Percentiles rank a stretch among this genome's conserved stretches.
Evolutionary conservation across 2,329 filamentous ascomycete species (phyloP).

Genomic region (Chaetomium strumarium): DNA sequence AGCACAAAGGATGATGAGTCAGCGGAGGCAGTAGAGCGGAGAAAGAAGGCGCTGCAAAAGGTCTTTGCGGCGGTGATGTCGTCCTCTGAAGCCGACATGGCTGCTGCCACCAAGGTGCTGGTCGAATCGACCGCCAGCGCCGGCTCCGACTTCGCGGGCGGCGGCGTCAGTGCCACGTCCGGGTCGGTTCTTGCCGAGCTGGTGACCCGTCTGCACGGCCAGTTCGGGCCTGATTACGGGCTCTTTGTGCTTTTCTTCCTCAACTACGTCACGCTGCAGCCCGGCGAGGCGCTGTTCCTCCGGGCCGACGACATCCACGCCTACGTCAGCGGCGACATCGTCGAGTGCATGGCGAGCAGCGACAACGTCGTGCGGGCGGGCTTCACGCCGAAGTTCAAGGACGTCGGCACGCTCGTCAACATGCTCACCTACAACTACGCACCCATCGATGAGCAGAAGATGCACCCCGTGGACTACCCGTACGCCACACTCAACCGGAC

Average conservation of each 20-base stretch:
- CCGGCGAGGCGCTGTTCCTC: slow-evolving; percentile 93
- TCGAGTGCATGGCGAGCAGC: slow-evolving; percentile 98
- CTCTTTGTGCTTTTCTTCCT: slow-evolving; percentile 96
- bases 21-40: slow-evolving; percentile 40
- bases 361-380: slow-evolving; percentile 97
- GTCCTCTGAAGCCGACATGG: slow-evolving; percentile 59
- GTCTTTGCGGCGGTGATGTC: slow-evolving; percentile 79
- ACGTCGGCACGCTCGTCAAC: slow-evolving; percentile 77
- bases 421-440: slow-evolving; percentile 96
- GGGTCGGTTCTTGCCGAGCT: slow-evolving; percentile 71
- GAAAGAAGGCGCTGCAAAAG: slow-evolving; percentile 72
- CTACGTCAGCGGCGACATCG: slow-evolving; percentile 87
- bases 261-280: slow-evolving; percentile 82
- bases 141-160: slow-evolving; percentile 66
- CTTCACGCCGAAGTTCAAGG: slow-evolving; percentile 98
- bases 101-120: slow-evolving; percentile 60
- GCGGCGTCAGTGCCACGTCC: slow-evolving; percentile 60
- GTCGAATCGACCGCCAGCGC: slow-evolving; percentile 64
- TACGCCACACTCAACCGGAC: slow-evolving; percentile 76
- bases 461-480: slow-evolving; percentile 77
- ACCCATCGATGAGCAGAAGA: slow-evolving; percentile 91
- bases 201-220: slow-evolving; percentile 67
- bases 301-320: slow-evolving; percentile 97
- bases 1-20: slow-evolving; percentile 37
- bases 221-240: slow-evolving; percentile 87